Base-by-base conservation (phyloP, 108 stramenopile species). In the Skeletonema potamos region DNA sequence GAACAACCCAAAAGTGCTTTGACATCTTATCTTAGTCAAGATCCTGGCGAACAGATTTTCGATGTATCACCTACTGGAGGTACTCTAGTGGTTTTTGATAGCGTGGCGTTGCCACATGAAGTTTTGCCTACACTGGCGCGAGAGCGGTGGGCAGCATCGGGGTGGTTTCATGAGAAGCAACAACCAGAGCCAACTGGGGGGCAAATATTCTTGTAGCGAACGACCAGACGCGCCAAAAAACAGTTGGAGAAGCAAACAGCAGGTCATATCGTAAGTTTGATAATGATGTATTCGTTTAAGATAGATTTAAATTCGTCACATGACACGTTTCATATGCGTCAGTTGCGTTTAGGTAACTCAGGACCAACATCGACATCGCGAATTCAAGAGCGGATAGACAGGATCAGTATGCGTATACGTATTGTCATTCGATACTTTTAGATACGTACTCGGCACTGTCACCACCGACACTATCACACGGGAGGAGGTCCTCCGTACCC, bases 131-230 rank as follows among this genome's bases (percentile, higher is more conserved):
- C 85, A 18, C 62, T 46, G 27, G 55, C 66, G 3, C 39, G 86
- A 30, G 84, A 85, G 33, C 79, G 89, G 18, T 86, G 79, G 76
- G 89, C 85, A 1, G 51, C 66, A 15, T 64, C 64, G 46, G 89
- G 89, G 0, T 89, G 89, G 89, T 84, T 85, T 26, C 89, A 89
- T 65, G 86, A 89, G 66, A 73, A 81, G 51, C 81, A 82, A 37
- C 81, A 82, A 68, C 48, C 46, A 64, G 51, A 51, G 28, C 48
- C 64, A 64, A 58, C n/a, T 58, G 46, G 46, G 7, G 46, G 46
- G 20, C 20, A 18, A 22, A 48, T 48, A 22, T 48, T 20, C 15
- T 48, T 48, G 20, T 48, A 48, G 37, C 0, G 37, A 39, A 39
- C 37, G 37, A 39, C 37, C 13, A 39, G 37, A 15, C 37, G 15